Evolutionary conservation across 176 grass and related monocot genomes (phyloP).

Genomic region (Oryza glaberrima): DNA sequence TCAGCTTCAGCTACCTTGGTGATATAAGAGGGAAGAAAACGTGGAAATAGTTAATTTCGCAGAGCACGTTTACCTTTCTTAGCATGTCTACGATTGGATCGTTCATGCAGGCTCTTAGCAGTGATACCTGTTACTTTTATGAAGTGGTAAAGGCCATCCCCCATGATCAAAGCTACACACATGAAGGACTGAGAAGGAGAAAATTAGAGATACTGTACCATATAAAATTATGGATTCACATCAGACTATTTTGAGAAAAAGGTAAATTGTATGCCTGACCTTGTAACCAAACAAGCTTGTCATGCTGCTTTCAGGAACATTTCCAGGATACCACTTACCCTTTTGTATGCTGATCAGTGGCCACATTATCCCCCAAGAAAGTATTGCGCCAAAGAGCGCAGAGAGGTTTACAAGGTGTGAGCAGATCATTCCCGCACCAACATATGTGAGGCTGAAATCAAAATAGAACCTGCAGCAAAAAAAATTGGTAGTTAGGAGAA

Average conservation of each 20-base stretch:
- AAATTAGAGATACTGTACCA: not conserved
- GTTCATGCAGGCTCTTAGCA: slow-evolving; percentile 50
- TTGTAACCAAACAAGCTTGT: slow-evolving; percentile 90
- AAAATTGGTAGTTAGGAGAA: slow-evolving; percentile 25
- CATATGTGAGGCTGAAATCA: slow-evolving; percentile 89
- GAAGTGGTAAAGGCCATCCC: slow-evolving; percentile 91
- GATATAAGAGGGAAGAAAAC: not conserved
- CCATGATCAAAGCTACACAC: slow-evolving; percentile 78
- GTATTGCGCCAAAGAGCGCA: slow-evolving; percentile 63
- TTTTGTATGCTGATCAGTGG: slow-evolving; percentile 79
- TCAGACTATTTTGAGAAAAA: not conserved
- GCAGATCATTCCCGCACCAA: slow-evolving; percentile 93
- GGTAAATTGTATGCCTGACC: slow-evolving; percentile 47
- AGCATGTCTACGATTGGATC: slow-evolving; percentile 34
- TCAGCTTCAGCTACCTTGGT: not conserved
- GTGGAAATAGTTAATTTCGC: not conserved
- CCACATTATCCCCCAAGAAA: slow-evolving; percentile 92
- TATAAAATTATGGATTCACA: not conserved
- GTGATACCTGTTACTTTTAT: slow-evolving; percentile 63
- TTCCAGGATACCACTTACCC: slow-evolving; percentile 77
- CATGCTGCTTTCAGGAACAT: slow-evolving; percentile 73
- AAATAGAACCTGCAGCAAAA: slow-evolving; percentile 70
- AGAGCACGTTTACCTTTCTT: slow-evolving; percentile 43
- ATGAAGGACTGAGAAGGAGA: slow-evolving; percentile 65
- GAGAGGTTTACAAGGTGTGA: slow-evolving; percentile 90